Evolutionary conservation across 441 rosid genomes (phyloP).

Genomic region (Eruca vesicaria): DNA sequence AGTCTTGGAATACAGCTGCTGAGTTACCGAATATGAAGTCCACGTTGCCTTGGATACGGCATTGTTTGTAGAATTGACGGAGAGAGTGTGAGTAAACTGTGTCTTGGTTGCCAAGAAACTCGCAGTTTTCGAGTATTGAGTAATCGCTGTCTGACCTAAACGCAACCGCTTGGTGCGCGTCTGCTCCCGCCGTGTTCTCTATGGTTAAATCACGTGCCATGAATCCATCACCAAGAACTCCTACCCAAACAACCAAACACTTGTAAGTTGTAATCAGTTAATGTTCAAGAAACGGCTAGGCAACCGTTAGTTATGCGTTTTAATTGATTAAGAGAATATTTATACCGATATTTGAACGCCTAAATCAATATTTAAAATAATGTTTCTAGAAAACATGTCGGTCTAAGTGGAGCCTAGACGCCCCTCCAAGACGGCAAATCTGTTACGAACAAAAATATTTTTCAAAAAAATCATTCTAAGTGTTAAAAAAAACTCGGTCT

Average conservation of each 20-base stretch:
- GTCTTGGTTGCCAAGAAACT: slow-evolving; percentile 88
- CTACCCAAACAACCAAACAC: slow-evolving; percentile 38
- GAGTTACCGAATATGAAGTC: slow-evolving; percentile 93
- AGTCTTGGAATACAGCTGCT: slow-evolving; percentile 75
- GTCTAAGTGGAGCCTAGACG: too few relatives aligned
- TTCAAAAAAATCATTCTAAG: too few relatives aligned
- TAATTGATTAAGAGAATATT: too few relatives aligned
- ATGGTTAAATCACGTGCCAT: slow-evolving; percentile 84
- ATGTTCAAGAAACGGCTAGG: too few relatives aligned
- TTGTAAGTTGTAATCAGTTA: neutral
- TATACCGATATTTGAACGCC: too few relatives aligned
- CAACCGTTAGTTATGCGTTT: too few relatives aligned
- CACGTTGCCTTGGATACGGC: slow-evolving; percentile 78
- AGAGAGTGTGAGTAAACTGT: slow-evolving; percentile 87
- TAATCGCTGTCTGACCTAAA: slow-evolving; percentile 87
- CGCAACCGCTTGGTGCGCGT: slow-evolving; percentile 92
- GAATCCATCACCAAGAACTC: slow-evolving; percentile 86
- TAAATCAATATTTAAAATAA: too few relatives aligned
- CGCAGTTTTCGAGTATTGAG: slow-evolving; percentile 72
- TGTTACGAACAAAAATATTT: too few relatives aligned
- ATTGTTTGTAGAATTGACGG: slow-evolving; percentile 83
- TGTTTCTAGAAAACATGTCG: too few relatives aligned
- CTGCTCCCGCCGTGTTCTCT: slow-evolving; percentile 81
- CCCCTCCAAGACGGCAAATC: too few relatives aligned
- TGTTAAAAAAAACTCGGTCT: too few relatives aligned